Conservation (phyloP, 2,329 filamentous ascomycete genomes). For the Decorospora gaudefroyi region DNA sequence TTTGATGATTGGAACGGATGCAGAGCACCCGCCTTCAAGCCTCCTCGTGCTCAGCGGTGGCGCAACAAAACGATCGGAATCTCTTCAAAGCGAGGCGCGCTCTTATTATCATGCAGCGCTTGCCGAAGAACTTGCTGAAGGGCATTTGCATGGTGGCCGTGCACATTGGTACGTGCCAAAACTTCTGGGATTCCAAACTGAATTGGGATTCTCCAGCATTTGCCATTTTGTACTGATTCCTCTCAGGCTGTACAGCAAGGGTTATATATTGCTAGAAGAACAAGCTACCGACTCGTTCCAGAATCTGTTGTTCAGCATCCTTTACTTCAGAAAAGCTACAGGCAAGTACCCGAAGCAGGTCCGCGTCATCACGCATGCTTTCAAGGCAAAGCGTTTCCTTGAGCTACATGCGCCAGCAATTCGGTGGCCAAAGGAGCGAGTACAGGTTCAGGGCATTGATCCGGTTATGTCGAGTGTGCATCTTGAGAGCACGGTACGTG, state of each 20-base stretch:
- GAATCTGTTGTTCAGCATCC: conserved; percentile 78
- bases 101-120: conserved; percentile 46
- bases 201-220: neutral
- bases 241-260: conserved; percentile 37
- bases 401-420: conserved; percentile 50
- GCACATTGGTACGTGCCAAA: conserved; percentile 16
- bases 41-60: conserved; percentile 76
- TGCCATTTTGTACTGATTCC: neutral
- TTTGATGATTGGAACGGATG: conserved; percentile 53
- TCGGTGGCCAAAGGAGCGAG: conserved; percentile 48
- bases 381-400: conserved; percentile 53
- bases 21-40: conserved; percentile 40
- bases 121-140: conserved; percentile 29
- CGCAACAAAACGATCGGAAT: conserved; percentile 39
- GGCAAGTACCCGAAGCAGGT: conserved; percentile 50
- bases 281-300: conserved; percentile 83
- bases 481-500: conserved; percentile 43
- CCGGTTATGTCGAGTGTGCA: conserved; percentile 49
- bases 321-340: conserved; percentile 54
- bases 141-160: conserved; percentile 31
- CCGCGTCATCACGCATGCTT: conserved; percentile 54
- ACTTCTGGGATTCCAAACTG: neutral
- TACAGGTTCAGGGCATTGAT: conserved; percentile 53
- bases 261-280: conserved; percentile 65
- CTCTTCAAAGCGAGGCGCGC: conserved; percentile 42